phyloP scores from a whole-genome alignment of 129 eudicot genomes.

The Ambrosia artemisiifolia region DNA sequence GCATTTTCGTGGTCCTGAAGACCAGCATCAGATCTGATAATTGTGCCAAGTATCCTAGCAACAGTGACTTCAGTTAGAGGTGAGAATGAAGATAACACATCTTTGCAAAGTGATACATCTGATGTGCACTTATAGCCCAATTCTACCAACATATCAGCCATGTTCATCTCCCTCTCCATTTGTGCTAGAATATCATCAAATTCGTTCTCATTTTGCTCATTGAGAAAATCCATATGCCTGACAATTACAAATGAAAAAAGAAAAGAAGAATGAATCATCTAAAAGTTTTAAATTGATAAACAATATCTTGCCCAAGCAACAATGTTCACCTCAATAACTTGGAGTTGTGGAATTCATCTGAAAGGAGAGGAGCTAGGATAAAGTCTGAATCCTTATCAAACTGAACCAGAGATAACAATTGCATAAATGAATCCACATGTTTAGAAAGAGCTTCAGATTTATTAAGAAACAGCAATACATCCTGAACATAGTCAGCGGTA shows the following conservation, averaged over 20 bases:
- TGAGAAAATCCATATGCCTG: constrained; percentile 60
- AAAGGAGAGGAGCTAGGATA: constrained; percentile 65
- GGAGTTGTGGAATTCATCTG: constrained; percentile 58
- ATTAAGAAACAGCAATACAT: constrained; percentile 69
- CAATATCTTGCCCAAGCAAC: background rate
- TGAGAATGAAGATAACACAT: constrained; percentile 63
- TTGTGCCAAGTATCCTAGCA: constrained; percentile 71
- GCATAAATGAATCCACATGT: constrained; percentile 80
- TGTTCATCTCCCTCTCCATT: constrained; percentile 80
- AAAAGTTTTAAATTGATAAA: background rate
- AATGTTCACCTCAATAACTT: constrained; percentile 58
- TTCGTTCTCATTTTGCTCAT: constrained; percentile 54
- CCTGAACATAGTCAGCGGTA: constrained; percentile 65
- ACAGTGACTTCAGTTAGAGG: constrained; percentile 74
- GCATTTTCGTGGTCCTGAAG: constrained; percentile 57
- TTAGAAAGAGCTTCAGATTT: constrained; percentile 68
- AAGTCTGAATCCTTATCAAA: constrained; percentile 53
- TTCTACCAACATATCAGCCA: constrained; percentile 81
- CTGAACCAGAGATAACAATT: constrained; percentile 60
- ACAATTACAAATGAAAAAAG: background rate
- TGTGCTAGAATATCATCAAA: constrained; percentile 81
- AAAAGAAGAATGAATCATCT: background rate
- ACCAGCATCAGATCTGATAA: constrained; percentile 53
- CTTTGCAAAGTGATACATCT: constrained; percentile 69
- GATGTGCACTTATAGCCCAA: constrained; percentile 87